phyloP scores from a whole-genome alignment of 306 rosid species.

The Erythrophleum fordii region DNA sequence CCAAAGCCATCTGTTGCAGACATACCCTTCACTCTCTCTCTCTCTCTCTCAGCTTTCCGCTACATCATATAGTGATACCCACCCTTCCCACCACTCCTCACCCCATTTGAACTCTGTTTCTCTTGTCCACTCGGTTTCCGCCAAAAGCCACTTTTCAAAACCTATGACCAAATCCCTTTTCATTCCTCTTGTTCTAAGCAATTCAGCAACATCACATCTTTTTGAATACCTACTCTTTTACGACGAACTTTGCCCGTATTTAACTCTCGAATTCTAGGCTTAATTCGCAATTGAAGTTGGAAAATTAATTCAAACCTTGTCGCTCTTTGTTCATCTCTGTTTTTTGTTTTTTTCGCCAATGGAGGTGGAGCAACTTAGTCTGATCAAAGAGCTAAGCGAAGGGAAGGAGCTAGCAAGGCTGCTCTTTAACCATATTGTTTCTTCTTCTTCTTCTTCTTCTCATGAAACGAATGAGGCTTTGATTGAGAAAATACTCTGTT shows the following conservation, averaged over 20 bases:
- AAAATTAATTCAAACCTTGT: background rate
- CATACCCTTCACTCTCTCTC: background rate
- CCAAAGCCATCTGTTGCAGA: background rate
- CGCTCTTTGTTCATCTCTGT: background rate
- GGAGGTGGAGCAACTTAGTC: conserved; percentile 54
- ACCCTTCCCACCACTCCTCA: background rate
- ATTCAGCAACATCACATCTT: background rate
- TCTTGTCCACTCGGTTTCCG: background rate
- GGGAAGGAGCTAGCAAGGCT: conserved; percentile 70
- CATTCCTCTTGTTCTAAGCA: background rate
- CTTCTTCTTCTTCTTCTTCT: conserved; percentile 55
- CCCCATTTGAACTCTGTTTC: conserved; percentile 3
- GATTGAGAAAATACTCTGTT: conserved; percentile 56
- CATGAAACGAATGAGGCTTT: conserved; percentile 46
- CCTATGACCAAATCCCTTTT: background rate
- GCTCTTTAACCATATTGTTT: conserved; percentile 48
- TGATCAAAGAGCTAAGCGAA: conserved; percentile 58
- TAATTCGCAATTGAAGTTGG: background rate
- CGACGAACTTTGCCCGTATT: background rate
- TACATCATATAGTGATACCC: background rate
- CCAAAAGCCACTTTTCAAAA: background rate
- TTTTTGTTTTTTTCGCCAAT: conserved; percentile 14
- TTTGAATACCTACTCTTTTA: conserved; percentile 3
- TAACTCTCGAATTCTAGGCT: background rate
- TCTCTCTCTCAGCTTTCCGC: background rate